These are phyloP conservation scores for Paspalum notatum DNA, from an alignment of 176 grass and related monocot genomes.

Conservation along the genomic window DNA sequence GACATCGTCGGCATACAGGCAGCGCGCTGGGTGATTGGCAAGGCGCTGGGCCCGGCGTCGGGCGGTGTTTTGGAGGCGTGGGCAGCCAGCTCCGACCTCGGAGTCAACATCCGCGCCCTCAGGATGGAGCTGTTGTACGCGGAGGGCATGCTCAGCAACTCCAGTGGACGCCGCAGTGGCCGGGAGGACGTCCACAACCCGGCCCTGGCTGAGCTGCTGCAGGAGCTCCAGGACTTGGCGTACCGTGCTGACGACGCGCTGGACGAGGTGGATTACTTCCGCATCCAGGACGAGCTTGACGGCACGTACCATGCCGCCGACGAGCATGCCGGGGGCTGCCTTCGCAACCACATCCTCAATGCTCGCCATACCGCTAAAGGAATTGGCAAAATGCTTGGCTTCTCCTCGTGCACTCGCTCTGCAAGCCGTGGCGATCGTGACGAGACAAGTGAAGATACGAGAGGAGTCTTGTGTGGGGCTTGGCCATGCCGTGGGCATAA, in stretches of 20 bases:
- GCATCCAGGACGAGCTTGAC: constrained; percentile 18
- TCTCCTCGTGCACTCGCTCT: neutral
- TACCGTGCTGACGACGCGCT: neutral
- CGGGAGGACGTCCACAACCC: neutral
- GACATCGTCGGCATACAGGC: neutral
- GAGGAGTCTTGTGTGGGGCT: neutral
- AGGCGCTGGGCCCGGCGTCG: neutral
- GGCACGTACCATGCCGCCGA: neutral
- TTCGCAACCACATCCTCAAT: neutral
- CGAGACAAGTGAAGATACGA: neutral
- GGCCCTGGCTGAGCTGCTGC: neutral
- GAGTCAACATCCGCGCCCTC: neutral
- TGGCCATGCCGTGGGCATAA: neutral
- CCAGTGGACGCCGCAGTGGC: neutral
- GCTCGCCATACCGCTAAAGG: neutral
- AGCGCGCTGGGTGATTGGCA: constrained; percentile 2
- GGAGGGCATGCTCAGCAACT: neutral
- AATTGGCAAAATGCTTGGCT: neutral
- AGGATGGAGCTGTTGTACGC: constrained; percentile 20
- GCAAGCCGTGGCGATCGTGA: neutral
- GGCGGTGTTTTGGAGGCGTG: constrained; percentile 19
- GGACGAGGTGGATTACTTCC: constrained; percentile 34
- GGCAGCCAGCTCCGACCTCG: constrained; percentile 5
- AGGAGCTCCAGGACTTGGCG: neutral
- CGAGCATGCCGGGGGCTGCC: neutral